These are phyloP conservation scores for Zea luxurians DNA, from an alignment of 176 grass and related monocot species.

Conservation along the genomic window DNA sequence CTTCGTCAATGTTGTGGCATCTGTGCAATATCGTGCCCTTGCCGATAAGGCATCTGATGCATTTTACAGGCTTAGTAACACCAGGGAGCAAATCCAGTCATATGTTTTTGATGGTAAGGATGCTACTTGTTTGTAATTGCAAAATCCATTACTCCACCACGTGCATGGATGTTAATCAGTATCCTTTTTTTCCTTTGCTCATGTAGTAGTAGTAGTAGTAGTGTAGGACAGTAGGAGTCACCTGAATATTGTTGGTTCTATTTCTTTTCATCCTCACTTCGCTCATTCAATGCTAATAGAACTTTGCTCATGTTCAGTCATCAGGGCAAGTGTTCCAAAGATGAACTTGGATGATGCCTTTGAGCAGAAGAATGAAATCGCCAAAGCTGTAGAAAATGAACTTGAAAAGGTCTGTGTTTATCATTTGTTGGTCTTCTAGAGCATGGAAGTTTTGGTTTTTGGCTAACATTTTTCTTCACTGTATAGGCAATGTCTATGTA, in stretches of 20 bases:
- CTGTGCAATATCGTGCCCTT: constrained; percentile 79
- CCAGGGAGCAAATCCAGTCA: constrained; percentile 78
- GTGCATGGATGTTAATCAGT: neutral
- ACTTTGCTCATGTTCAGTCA: constrained; percentile 55
- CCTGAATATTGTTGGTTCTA: constrained; percentile 18
- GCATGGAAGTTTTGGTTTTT: neutral
- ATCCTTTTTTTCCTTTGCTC: neutral
- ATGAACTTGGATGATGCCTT: constrained; percentile 83
- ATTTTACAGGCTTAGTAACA: constrained; percentile 90
- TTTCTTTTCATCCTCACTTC: neutral
- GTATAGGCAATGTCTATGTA: constrained; percentile 83
- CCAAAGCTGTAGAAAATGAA: constrained; percentile 81
- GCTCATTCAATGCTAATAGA: constrained; percentile 28
- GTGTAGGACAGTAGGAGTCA: neutral
- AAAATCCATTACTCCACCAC: constrained; percentile 12
- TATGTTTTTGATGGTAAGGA: constrained; percentile 92
- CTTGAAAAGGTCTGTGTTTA: constrained; percentile 73
- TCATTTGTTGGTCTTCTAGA: constrained; percentile 23
- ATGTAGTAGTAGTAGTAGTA: neutral
- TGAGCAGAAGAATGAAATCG: constrained; percentile 89
- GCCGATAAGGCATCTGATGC: constrained; percentile 76
- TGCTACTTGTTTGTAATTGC: constrained; percentile 9
- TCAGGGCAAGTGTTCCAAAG: constrained; percentile 88
- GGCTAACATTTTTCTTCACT: constrained; percentile 24
- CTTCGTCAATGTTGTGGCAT: constrained; percentile 90